Percentiles rank a stretch among this genome's conserved stretches.
Evolutionary conservation across 306 rosid species (phyloP).

Genomic region (Inga laurina): DNA sequence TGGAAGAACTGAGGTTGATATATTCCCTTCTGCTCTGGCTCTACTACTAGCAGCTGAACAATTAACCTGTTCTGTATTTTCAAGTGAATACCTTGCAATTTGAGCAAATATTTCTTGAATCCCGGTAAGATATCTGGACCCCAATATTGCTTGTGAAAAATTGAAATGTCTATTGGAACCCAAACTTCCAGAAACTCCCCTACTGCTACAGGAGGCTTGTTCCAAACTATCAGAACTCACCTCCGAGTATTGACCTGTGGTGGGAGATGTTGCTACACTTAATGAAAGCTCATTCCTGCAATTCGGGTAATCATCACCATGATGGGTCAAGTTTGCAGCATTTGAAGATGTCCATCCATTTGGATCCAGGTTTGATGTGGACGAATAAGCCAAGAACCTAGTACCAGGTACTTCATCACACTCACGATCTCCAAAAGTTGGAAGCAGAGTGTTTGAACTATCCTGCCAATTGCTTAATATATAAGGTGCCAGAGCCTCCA

Average conservation of each 20-base stretch:
- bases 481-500: slow-evolving; percentile 36
- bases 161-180: slow-evolving; percentile 40
- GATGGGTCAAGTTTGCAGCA: slow-evolving; percentile 42
- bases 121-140: slow-evolving; percentile 71
- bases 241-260: slow-evolving; percentile 56
- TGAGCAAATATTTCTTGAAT: slow-evolving; percentile 80
- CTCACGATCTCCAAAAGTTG: slow-evolving; percentile 20
- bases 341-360: slow-evolving; percentile 59
- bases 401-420: slow-evolving; percentile 43
- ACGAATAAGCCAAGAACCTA: slow-evolving; percentile 25
- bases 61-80: slow-evolving; percentile 45
- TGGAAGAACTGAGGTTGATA: slow-evolving; percentile 16
- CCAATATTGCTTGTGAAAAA: slow-evolving; percentile 53
- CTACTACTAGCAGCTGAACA: slow-evolving; percentile 36
- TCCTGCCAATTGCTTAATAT: slow-evolving; percentile 43
- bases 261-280: slow-evolving; percentile 61
- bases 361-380: slow-evolving; percentile 44
- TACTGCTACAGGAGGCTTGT: slow-evolving; percentile 48
- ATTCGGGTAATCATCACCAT: slow-evolving; percentile 41
- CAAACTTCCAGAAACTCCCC: slow-evolving; percentile 45
- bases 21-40: slow-evolving; percentile 30
- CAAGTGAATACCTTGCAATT: slow-evolving; percentile 66
- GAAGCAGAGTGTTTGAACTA: slow-evolving; percentile 37
- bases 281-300: slow-evolving; percentile 66
- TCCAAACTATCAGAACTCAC: slow-evolving; percentile 51